phyloP scores from a whole-genome alignment of 441 rosid genomes.

The Erysimum pusillum region DNA sequence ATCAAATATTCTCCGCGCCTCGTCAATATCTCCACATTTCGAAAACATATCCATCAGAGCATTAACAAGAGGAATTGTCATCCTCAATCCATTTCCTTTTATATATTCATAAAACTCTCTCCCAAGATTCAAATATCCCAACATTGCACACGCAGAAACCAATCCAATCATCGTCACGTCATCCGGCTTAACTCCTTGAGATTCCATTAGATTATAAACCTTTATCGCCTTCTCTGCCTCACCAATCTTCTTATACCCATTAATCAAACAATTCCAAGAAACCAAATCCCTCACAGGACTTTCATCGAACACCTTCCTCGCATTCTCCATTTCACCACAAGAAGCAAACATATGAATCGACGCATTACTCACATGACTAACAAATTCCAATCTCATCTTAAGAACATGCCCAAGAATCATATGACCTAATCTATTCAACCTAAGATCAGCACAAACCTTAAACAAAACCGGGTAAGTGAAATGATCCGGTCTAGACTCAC shows the following conservation, averaged over 20 bases:
- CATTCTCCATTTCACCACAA: slow-evolving; percentile 64
- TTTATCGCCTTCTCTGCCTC: slow-evolving; percentile 56
- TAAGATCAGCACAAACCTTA: slow-evolving; percentile 62
- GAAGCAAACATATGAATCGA: slow-evolving; percentile 65
- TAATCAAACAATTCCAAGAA: slow-evolving; percentile 90
- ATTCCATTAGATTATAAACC: slow-evolving; percentile 61
- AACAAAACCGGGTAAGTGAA: slow-evolving; percentile 77
- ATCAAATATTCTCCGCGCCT: slow-evolving; percentile 64
- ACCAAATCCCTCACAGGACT: slow-evolving; percentile 79
- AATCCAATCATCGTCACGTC: slow-evolving; percentile 88
- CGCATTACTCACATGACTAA: slow-evolving; percentile 74
- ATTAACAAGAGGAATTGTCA: slow-evolving; percentile 72
- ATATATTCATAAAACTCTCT: slow-evolving; percentile 64
- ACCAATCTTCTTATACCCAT: slow-evolving; percentile 74
- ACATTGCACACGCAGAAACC: slow-evolving; percentile 67
- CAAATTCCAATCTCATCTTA: slow-evolving; percentile 66
- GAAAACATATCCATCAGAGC: slow-evolving; percentile 86
- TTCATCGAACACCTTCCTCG: slow-evolving; percentile 79
- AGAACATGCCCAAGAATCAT: slow-evolving; percentile 74
- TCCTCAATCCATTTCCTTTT: slow-evolving; percentile 52
- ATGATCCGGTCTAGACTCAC: slow-evolving; percentile 67
- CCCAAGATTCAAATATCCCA: slow-evolving; percentile 69
- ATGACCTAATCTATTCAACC: slow-evolving; percentile 54
- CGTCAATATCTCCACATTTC: slow-evolving; percentile 74
- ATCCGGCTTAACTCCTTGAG: slow-evolving; percentile 61